A percentile compares a stretch with the other conserved stretches of the same genome.
phyloP scores from a whole-genome alignment of 345 rosid species.

The Stellera chamaejasme region DNA sequence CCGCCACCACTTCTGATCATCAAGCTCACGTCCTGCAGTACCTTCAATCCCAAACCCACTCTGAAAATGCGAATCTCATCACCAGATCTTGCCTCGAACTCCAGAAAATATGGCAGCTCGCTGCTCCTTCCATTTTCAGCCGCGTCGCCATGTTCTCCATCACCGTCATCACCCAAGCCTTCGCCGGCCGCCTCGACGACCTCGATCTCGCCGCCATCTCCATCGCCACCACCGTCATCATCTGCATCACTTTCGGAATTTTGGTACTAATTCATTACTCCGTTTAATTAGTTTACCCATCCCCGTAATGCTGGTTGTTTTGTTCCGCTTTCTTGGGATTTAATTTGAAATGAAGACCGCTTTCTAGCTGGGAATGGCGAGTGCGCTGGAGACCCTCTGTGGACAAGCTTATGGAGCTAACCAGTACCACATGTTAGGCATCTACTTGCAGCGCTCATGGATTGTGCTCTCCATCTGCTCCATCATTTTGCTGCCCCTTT shows the following conservation, averaged over 20 bases:
- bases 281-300: background rate
- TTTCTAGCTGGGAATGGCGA: constrained; percentile 46
- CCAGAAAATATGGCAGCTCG: constrained; percentile 36
- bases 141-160: constrained; percentile 47
- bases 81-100: constrained; percentile 26
- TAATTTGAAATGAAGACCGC: too few relatives aligned
- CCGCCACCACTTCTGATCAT: background rate
- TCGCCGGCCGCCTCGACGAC: constrained; percentile 36
- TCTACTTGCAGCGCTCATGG: constrained; percentile 53
- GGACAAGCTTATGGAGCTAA: constrained; percentile 56
- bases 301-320: background rate
- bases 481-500: constrained; percentile 35
- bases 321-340: background rate
- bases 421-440: constrained; percentile 34
- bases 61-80: constrained; percentile 6
- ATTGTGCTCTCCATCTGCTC: constrained; percentile 35
- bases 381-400: constrained; percentile 49
- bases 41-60: background rate
- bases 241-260: constrained; percentile 37
- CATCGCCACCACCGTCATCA: constrained; percentile 44
- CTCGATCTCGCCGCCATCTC: constrained; percentile 52
- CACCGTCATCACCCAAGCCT: constrained; percentile 38
- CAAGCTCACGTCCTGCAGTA: too few relatives aligned
- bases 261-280: constrained; percentile 18
- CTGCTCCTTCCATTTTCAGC: constrained; percentile 46